These are phyloP conservation scores for Salix purpurea DNA, from an alignment of 345 rosid genomes.

Conservation along the genomic window DNA sequence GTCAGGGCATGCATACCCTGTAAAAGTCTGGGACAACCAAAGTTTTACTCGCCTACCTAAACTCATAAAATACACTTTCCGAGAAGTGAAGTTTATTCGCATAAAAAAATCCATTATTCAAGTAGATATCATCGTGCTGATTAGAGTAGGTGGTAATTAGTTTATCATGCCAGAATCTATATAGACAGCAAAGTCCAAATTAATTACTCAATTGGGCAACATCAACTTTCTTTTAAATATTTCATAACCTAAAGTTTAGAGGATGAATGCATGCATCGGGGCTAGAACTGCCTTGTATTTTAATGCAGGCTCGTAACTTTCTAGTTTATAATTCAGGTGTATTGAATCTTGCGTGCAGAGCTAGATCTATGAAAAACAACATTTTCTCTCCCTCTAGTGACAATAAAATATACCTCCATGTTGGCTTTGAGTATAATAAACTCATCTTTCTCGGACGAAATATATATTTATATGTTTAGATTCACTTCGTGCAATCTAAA, in stretches of 20 bases:
- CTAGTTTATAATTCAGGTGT: not conserved
- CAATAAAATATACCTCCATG: not conserved
- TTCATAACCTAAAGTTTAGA: not conserved
- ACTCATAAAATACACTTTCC: too few species aligned
- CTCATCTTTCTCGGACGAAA: too few species aligned
- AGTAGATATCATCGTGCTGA: not conserved
- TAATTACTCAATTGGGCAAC: not conserved
- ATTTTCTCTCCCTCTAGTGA: not conserved
- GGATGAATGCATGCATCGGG: not conserved
- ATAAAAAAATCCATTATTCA: too few species aligned
- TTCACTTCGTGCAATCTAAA: constrained; percentile 13
- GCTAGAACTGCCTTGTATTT: not conserved
- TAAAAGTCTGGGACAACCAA: too few species aligned
- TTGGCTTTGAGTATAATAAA: not conserved
- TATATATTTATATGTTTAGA: not conserved
- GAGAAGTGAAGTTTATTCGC: rapidly evolving
- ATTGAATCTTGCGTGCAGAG: not conserved
- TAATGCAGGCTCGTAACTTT: not conserved
- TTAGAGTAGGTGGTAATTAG: not conserved
- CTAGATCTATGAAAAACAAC: not conserved
- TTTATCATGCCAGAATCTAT: not conserved
- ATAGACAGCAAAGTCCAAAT: constrained; percentile 18
- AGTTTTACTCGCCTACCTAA: too few species aligned
- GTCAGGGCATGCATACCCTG: rapidly evolving
- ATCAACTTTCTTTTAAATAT: not conserved